These are phyloP conservation scores for Alternaria longipes DNA, from an alignment of 2,329 filamentous ascomycete genomes.

Conservation along the genomic window DNA sequence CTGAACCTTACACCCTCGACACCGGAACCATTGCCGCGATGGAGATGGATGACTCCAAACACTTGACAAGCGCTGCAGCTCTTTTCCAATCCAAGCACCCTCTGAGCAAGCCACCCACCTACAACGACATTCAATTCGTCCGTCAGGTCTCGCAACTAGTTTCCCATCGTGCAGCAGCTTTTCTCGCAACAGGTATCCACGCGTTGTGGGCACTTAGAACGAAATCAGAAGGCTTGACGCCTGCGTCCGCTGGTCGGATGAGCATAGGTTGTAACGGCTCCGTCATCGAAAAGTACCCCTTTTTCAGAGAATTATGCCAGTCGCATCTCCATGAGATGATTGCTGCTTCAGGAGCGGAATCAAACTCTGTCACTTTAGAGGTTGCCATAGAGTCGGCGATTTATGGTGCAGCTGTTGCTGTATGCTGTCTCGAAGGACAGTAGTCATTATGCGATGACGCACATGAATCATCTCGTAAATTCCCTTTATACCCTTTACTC, in stretches of 20 bases:
- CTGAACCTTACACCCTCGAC: constrained; percentile 67
- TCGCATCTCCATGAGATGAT: constrained; percentile 68
- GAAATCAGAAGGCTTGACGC: constrained; percentile 56
- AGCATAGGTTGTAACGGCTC: constrained; percentile 80
- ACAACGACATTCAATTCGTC: constrained; percentile 64
- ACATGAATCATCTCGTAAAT: not conserved
- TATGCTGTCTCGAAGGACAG: constrained; percentile 49
- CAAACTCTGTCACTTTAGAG: constrained; percentile 67
- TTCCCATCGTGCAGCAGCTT: constrained; percentile 67
- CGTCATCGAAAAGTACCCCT: constrained; percentile 80
- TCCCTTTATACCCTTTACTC: constrained; percentile 19
- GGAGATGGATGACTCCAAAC: constrained; percentile 58
- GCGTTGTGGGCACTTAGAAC: constrained; percentile 67
- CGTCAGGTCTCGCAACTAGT: constrained; percentile 63
- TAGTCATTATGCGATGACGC: constrained; percentile 6
- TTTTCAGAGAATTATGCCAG: constrained; percentile 71
- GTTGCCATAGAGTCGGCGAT: constrained; percentile 78
- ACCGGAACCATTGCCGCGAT: constrained; percentile 67
- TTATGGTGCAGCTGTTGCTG: constrained; percentile 76
- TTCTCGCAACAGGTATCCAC: constrained; percentile 70
- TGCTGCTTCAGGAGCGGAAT: constrained; percentile 50
- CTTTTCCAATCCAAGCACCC: constrained; percentile 63
- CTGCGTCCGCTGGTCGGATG: constrained; percentile 48
- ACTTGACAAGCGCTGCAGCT: constrained; percentile 52
- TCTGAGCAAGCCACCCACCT: constrained; percentile 55